Base-by-base conservation (phyloP, 2,329 filamentous ascomycete species). In the Fusarium anguioides region DNA sequence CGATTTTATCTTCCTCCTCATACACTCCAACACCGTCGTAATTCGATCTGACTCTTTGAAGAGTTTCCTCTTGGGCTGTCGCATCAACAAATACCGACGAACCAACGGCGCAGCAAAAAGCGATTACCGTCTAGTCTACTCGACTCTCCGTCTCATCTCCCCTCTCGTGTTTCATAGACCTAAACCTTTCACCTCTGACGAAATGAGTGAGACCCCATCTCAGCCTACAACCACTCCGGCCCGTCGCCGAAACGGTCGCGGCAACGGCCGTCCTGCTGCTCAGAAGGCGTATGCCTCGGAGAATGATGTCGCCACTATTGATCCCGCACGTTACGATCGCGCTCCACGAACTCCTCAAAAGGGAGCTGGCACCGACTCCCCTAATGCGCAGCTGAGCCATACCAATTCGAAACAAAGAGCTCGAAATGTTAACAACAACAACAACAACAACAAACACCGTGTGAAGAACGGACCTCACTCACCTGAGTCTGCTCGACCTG, bases 261-360 rank as follows among this genome's bases (percentile, higher is more conserved):
- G 73, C 69, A 77, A 74, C 75, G 80, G 66, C 75, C 81, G 67
- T 74, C 71, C 66, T 68, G 77, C 81, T 17, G 77, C 77, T 12
- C 82, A 82, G 60, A 87, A 85, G 75, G 82, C 81, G n/a, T 87
- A 88, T 70, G 86, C 84, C 23, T 88, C 86, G 5, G 86, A 88
- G 74, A 87, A 84, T 69, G 86, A 88, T 69, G 76, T 70, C 33
- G 68, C 68, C 40, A 69, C 62, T 37, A 59, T 76, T 56, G 72
- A 76, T 29, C 68, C 76, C 74, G 41, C 76, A 64, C 65, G 78
- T 75, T 66, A 78, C 71, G 60, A 71, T 68, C 49, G 75, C 72
- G 68, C 77, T 69, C 73, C 80, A 64, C 72, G 81, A 74, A 87
- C 86, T 4, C 86, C 86, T 4, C 79, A 80, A 52, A 86, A 84